These are phyloP conservation scores for Nicotiana tomentosiformis DNA, from an alignment of 257 asterid species.

Conservation along the genomic window DNA sequence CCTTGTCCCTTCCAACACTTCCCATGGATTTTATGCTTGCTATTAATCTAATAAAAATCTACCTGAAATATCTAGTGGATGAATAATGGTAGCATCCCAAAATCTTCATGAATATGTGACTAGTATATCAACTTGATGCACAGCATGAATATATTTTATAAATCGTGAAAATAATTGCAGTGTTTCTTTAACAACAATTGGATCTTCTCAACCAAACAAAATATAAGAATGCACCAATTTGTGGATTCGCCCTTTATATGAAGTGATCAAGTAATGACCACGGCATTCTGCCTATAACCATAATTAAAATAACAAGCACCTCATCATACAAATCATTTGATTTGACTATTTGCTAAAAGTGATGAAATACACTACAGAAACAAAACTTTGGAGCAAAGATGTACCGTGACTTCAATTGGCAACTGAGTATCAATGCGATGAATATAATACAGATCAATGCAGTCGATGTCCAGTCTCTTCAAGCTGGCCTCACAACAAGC, in stretches of 20 bases:
- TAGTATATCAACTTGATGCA: neutral
- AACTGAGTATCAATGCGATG: conserved; percentile 32
- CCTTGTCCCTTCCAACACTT: neutral
- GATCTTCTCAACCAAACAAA: neutral
- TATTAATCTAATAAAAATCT: neutral
- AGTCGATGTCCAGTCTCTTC: conserved; percentile 24
- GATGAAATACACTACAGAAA: neutral
- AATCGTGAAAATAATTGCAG: neutral
- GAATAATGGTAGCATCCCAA: neutral
- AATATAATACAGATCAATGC: conserved; percentile 30
- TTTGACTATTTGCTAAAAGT: neutral
- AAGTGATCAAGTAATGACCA: neutral
- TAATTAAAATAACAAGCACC: neutral
- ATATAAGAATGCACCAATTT: neutral
- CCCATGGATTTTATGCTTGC: neutral
- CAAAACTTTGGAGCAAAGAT: neutral
- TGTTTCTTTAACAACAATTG: neutral
- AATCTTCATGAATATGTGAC: neutral
- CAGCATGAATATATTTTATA: neutral
- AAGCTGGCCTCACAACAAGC: conserved; percentile 36
- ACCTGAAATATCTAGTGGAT: neutral
- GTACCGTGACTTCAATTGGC: conserved; percentile 46
- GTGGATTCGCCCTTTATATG: neutral
- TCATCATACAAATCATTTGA: neutral
- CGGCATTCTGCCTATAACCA: neutral